Percentiles rank a stretch among this genome's conserved stretches.
phyloP scores from a whole-genome alignment of 139 green algal species.

The Tetraselmis chui region DNA sequence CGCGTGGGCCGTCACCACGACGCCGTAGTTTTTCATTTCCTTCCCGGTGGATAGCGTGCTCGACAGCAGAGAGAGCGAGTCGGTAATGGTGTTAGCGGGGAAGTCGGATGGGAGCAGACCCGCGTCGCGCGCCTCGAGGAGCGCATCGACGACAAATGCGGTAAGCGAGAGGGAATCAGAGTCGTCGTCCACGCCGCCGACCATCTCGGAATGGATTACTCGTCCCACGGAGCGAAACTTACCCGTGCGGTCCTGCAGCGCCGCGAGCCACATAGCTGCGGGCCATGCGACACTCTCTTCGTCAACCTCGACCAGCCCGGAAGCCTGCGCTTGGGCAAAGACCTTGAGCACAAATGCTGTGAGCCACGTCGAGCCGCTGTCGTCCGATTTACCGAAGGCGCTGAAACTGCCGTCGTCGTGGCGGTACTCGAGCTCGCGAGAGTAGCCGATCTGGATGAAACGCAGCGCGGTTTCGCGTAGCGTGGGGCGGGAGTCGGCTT shows the following conservation, averaged over 20 bases:
- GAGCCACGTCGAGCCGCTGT: conserved; percentile 17
- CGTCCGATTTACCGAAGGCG: conserved; percentile 13
- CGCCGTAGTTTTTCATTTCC: not conserved
- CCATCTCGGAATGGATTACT: conserved; percentile 16
- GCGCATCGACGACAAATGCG: conserved; percentile 4
- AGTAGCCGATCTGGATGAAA: conserved; percentile 17
- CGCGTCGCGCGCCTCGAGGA: conserved; percentile 1
- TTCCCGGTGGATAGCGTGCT: not conserved
- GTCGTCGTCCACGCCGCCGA: not conserved
- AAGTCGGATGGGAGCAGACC: not conserved
- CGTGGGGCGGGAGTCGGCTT: not conserved
- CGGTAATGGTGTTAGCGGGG: not conserved
- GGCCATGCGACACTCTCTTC: not conserved
- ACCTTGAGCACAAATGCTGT: conserved; percentile 17
- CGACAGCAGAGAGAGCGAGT: not conserved
- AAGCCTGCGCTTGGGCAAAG: conserved; percentile 4
- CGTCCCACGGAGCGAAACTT: not conserved
- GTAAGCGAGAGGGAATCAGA: not conserved
- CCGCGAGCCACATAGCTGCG: not conserved
- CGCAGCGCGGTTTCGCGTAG: not conserved
- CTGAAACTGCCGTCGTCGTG: conserved; percentile 13
- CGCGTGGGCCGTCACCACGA: not conserved
- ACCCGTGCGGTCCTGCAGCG: conserved; percentile 3
- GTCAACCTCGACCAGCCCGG: not conserved
- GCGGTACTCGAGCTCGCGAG: conserved; percentile 14